These are phyloP conservation scores for Cryphonectria radicalis DNA, from an alignment of 2,329 filamentous ascomycete species.

Conservation along the genomic window DNA sequence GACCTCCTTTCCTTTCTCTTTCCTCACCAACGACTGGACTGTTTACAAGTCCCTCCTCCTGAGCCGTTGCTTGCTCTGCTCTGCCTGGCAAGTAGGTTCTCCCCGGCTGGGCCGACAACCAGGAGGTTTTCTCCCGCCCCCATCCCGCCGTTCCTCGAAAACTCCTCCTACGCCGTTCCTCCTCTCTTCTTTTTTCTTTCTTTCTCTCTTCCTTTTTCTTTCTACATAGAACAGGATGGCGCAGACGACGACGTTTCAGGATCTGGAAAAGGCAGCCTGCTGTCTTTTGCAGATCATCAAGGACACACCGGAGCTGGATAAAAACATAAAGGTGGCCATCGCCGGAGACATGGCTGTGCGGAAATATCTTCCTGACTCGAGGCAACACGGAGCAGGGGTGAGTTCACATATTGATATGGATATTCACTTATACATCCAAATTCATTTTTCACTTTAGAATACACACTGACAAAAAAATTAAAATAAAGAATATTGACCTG, in stretches of 20 bases:
- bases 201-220: neutral
- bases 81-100: constrained; percentile 3
- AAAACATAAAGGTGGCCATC: constrained; percentile 25
- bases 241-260: constrained; percentile 13
- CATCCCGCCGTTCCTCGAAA: neutral
- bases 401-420: neutral
- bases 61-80: neutral
- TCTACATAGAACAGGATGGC: constrained; percentile 9
- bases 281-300: constrained; percentile 30
- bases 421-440: neutral
- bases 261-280: constrained; percentile 26
- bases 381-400: constrained; percentile 22
- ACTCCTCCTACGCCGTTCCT: neutral
- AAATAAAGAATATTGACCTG: constrained; percentile 19
- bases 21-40: neutral
- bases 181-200: neutral
- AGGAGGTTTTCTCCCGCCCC: neutral
- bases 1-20: neutral
- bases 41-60: neutral
- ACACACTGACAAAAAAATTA: neutral
- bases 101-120: constrained; percentile 5
- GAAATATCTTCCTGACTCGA: constrained; percentile 24
- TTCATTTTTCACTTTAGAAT: neutral
- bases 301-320: constrained; percentile 29
- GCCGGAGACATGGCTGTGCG: constrained; percentile 27